Conservation (phyloP, 1,139 yeast species). For the Hemisphaericaspora xylofermentans region DNA sequence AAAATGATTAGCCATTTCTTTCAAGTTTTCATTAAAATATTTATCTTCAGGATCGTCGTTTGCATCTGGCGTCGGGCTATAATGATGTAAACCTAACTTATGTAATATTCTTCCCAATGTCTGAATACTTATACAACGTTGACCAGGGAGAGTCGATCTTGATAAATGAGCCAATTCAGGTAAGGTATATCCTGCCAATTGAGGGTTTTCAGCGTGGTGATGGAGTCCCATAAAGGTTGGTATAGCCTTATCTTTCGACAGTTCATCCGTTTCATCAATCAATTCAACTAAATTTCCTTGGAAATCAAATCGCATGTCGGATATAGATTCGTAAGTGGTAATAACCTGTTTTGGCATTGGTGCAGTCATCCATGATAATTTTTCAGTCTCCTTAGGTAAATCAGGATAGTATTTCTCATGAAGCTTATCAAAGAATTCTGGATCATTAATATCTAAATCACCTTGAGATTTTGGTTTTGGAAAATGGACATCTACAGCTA, state of each 20-base stretch:
- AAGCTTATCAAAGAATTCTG: slow-evolving; percentile 72
- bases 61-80: slow-evolving; percentile 42
- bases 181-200: slow-evolving; percentile 88
- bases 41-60: slow-evolving; percentile 29
- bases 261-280: slow-evolving; percentile 10
- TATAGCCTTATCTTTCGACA: slow-evolving; percentile 43
- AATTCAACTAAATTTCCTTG: slow-evolving; percentile 67
- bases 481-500: slow-evolving; percentile 53
- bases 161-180: slow-evolving; percentile 78
- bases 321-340: slow-evolving; percentile 57
- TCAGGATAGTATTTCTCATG: slow-evolving; percentile 89
- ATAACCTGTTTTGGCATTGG: slow-evolving; percentile 51
- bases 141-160: slow-evolving; percentile 79
- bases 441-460: slow-evolving; percentile 64
- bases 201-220: slow-evolving; percentile 88
- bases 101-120: slow-evolving; percentile 85
- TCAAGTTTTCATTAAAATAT: slow-evolving; percentile 37
- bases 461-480: slow-evolving; percentile 46
- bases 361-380: slow-evolving; percentile 86
- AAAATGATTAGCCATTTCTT: slow-evolving; percentile 44
- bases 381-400: slow-evolving; percentile 76
- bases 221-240: slow-evolving; percentile 73
- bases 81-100: slow-evolving; percentile 68
- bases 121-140: slow-evolving; percentile 81
- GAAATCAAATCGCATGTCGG: slow-evolving; percentile 84